Conservation (phyloP, 768 basidiomycete species). For the Porphyrellus cyaneotinctus region DNA sequence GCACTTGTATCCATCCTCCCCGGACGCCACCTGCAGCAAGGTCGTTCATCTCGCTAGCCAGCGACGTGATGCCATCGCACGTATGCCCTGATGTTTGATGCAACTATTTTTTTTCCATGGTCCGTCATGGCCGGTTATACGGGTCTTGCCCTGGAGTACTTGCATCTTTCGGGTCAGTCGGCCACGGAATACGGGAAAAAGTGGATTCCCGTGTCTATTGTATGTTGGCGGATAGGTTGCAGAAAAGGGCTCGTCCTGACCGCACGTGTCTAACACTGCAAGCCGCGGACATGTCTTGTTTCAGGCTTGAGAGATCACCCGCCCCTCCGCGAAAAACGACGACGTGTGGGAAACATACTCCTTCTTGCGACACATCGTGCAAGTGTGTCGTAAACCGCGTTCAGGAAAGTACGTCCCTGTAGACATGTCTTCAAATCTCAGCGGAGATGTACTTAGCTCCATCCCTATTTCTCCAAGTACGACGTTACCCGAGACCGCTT, state of each 20-base stretch:
- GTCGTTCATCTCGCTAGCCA: constrained; percentile 13
- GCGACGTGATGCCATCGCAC: constrained; percentile 7
- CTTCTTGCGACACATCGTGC: not conserved
- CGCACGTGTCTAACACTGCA: not conserved
- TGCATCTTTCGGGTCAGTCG: not conserved
- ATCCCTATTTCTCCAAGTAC: not conserved
- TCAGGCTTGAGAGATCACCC: not conserved
- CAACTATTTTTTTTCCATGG: not conserved
- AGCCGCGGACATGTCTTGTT: constrained; percentile 16
- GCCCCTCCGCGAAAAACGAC: not conserved
- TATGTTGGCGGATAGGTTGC: constrained; percentile 13
- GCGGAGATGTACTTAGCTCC: not conserved
- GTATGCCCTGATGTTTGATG: not conserved
- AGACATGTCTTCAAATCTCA: too few relatives aligned
- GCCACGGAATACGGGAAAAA: not conserved
- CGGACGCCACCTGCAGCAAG: constrained; percentile 2
- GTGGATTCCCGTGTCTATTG: not conserved
- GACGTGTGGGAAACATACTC: constrained; percentile 4
- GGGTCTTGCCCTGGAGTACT: constrained; percentile 1
- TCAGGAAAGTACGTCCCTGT: constrained; percentile 1
- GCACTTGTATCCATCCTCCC: not conserved
- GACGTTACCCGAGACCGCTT: not conserved
- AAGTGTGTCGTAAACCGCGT: constrained; percentile 1
- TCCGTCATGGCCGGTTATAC: constrained; percentile 5
- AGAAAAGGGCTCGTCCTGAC: not conserved